Conservation (phyloP, 2,329 filamentous ascomycete species). For the Cordyceps cicadae region DNA sequence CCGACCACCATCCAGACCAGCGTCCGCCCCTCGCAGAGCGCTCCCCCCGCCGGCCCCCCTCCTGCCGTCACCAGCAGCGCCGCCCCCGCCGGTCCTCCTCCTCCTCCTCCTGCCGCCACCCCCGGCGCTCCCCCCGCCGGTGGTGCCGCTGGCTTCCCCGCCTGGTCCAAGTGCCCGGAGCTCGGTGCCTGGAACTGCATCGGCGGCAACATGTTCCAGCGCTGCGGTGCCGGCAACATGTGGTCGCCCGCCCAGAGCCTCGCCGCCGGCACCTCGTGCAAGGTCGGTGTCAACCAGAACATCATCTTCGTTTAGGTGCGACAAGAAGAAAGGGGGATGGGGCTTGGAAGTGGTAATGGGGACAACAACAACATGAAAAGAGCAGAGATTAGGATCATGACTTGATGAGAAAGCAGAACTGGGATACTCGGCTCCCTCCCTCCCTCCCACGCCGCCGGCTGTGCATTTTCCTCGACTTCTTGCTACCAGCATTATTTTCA, state of each 20-base stretch:
- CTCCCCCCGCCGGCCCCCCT: background rate
- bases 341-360: background rate
- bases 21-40: background rate
- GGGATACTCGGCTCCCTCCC: too few relatives aligned
- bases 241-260: conserved; percentile 44
- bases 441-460: background rate
- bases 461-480: background rate
- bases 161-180: conserved; percentile 37
- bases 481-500: background rate
- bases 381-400: background rate
- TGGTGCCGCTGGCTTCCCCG: conserved; percentile 17
- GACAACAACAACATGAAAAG: background rate
- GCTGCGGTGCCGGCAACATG: conserved; percentile 46
- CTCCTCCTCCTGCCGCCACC: background rate
- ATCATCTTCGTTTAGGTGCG: conserved; percentile 16
- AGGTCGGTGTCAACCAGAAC: conserved; percentile 19
- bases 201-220: conserved; percentile 48
- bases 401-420: background rate
- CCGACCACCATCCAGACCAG: conserved; percentile 6
- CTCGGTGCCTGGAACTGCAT: conserved; percentile 55
- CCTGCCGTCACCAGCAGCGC: too few relatives aligned
- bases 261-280: conserved; percentile 47
- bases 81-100: too few relatives aligned
- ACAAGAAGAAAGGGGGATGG: background rate
- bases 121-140: background rate